phyloP scores from a whole-genome alignment of 495 filamentous ascomycete species.

The Daldinia loculata region DNA sequence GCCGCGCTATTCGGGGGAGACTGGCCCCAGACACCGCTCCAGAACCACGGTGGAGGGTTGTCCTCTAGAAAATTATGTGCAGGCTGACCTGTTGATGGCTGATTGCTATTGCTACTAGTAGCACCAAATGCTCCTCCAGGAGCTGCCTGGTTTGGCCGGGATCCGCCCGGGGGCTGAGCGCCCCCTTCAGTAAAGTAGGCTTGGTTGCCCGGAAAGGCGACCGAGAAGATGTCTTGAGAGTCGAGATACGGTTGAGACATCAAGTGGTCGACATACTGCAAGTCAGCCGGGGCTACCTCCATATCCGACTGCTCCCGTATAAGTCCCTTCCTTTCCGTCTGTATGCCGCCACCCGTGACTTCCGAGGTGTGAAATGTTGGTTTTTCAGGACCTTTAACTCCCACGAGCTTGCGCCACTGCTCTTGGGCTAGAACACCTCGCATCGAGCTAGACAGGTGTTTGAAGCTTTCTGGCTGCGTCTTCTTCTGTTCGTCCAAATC shows the following conservation, averaged over 20 bases:
- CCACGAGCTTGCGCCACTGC: constrained; percentile 56
- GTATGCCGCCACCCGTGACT: constrained; percentile 5
- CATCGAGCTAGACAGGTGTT: constrained; percentile 49
- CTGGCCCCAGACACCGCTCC: constrained; percentile 42
- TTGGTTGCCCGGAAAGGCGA: constrained; percentile 31
- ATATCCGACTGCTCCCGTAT: neutral
- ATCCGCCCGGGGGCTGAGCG: constrained; percentile 19
- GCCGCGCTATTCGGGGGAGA: neutral
- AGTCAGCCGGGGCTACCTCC: constrained; percentile 13
- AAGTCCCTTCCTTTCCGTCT: constrained; percentile 8
- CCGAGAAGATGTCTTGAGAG: constrained; percentile 38
- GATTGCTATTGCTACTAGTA: constrained; percentile 9
- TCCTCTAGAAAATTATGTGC: constrained; percentile 40
- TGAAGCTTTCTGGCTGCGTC: constrained; percentile 48
- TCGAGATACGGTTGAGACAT: constrained; percentile 50
- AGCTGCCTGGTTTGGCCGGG: constrained; percentile 10
- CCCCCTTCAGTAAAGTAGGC: constrained; percentile 32
- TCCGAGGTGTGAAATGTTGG: constrained; percentile 1
- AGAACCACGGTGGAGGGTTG: constrained; percentile 57
- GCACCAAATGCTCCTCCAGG: constrained; percentile 25
- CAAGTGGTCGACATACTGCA: constrained; percentile 47
- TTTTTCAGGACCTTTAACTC: constrained; percentile 43
- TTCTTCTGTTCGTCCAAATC: constrained; percentile 52
- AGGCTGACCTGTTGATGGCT: neutral
- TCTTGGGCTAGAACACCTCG: constrained; percentile 50